These are phyloP conservation scores for Passiflora organensis DNA, from an alignment of 345 rosid genomes.

Conservation along the genomic window DNA sequence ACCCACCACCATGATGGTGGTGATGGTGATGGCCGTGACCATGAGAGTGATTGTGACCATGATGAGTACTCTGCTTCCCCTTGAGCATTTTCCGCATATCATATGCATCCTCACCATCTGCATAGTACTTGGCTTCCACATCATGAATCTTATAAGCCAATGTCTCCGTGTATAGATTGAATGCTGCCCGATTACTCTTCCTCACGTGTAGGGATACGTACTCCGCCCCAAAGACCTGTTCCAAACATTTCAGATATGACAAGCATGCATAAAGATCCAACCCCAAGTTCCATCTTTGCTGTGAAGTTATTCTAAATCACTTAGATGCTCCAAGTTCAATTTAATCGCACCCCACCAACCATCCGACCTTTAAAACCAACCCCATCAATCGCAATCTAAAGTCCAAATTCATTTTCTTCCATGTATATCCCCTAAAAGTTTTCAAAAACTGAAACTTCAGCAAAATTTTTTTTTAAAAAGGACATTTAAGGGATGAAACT, in stretches of 20 bases:
- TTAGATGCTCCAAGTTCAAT: too few relatives aligned
- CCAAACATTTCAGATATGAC: not conserved
- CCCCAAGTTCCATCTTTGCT: too few relatives aligned
- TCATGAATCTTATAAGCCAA: conserved; percentile 85
- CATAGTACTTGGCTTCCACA: conserved; percentile 93
- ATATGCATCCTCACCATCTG: conserved; percentile 98
- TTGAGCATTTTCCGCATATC: conserved; percentile 95
- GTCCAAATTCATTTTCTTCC: not conserved
- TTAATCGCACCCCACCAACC: too few relatives aligned
- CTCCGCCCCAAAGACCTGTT: conserved; percentile 83
- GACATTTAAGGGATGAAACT: not conserved
- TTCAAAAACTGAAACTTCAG: not conserved
- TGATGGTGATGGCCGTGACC: conserved; percentile 37
- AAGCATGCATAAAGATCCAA: conserved; percentile 11
- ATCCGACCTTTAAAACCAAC: too few relatives aligned
- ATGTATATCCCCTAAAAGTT: not conserved
- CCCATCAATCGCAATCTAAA: too few relatives aligned
- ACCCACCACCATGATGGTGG: conserved; percentile 76
- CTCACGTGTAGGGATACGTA: conserved; percentile 92
- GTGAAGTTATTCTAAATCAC: too few relatives aligned
- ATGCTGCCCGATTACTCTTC: conserved; percentile 95
- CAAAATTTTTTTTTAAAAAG: not conserved
- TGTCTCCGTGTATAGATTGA: conserved; percentile 81
- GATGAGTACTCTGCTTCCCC: conserved; percentile 72
- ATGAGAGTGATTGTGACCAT: conserved; percentile 21